These are phyloP conservation scores for Acanthamoeba healyi DNA, from an alignment of 208 protist genomes.

Conservation along the genomic window DNA sequence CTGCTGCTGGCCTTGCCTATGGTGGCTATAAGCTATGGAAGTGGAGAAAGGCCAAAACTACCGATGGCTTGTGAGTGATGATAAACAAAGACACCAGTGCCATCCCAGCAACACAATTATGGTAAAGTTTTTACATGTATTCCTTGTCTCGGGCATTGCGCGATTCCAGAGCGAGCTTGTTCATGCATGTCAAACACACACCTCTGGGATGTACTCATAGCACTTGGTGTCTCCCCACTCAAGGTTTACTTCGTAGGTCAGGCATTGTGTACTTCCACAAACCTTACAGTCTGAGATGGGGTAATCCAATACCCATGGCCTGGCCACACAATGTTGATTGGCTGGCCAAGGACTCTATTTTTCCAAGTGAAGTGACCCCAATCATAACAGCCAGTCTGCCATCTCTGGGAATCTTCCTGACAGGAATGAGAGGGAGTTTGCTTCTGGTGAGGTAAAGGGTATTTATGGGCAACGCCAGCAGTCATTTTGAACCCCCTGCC, in stretches of 20 bases:
- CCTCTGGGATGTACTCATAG: not conserved
- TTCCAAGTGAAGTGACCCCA: too few species aligned
- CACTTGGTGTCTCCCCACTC: not conserved
- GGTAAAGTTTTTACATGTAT: not conserved
- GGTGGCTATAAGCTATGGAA: slow-evolving; percentile 55
- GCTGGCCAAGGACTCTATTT: not conserved
- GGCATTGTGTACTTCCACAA: not conserved
- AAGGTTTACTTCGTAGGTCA: not conserved
- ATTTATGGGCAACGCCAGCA: too few species aligned
- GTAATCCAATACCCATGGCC: not conserved
- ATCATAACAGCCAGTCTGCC: too few species aligned
- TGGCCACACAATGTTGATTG: not conserved
- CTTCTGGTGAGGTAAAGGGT: too few species aligned
- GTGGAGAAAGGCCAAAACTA: not conserved
- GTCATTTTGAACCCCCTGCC: too few species aligned
- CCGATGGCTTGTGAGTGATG: not conserved
- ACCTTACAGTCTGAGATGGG: not conserved
- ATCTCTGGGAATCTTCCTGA: too few species aligned
- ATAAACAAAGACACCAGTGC: too few species aligned
- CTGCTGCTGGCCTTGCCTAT: not conserved
- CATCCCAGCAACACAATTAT: too few species aligned
- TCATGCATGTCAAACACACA: not conserved
- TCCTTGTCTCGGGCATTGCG: not conserved
- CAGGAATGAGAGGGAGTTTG: too few species aligned
- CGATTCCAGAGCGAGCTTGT: not conserved